Percentiles rank a stretch among this genome's conserved stretches.
Conservation (phyloP, 2,329 filamentous ascomycete species). For the Orbilia quercus region DNA sequence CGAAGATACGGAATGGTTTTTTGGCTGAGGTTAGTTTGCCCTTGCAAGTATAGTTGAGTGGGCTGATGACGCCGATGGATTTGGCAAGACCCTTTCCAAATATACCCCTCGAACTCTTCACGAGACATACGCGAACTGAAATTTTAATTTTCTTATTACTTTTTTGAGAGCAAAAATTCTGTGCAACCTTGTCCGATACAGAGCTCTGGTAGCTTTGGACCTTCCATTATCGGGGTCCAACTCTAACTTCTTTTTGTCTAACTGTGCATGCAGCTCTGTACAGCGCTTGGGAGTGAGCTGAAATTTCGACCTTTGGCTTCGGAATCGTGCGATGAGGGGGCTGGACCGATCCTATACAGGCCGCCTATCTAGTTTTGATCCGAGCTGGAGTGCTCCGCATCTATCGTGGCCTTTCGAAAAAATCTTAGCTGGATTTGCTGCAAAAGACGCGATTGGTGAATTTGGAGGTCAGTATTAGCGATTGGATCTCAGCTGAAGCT, state of each 20-base stretch:
- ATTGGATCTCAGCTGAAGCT: conserved; percentile 52
- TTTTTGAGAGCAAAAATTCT: conserved; percentile 10
- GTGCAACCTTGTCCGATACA: conserved; percentile 49
- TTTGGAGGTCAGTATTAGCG: conserved; percentile 31
- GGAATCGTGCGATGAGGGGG: conserved; percentile 51
- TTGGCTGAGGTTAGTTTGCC: conserved; percentile 9
- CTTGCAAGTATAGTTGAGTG: no score
- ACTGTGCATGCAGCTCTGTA: no score
- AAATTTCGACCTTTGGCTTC: conserved; percentile 27
- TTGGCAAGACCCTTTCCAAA: conserved; percentile 20
- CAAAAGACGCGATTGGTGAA: conserved; percentile 32
- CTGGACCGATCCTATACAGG: conserved; percentile 12
- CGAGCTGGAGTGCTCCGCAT: no score
- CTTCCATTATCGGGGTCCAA: conserved; percentile 41
- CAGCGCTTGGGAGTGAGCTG: conserved; percentile 24
- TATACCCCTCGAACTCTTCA: conserved; percentile 6
- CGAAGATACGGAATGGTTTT: conserved; percentile 14
- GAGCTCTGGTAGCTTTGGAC: conserved; percentile 43
- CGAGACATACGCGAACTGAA: conserved; percentile 7
- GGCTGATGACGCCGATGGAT: conserved; percentile 6
- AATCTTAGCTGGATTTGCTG: conserved; percentile 40
- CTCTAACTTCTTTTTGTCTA: conserved; percentile 30
- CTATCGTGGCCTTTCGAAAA: conserved; percentile 37
- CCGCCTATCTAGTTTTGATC: conserved; percentile 5
- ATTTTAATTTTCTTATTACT: conserved; percentile 1